Evolutionary conservation across 192 early-diverging fungal species (phyloP), one percentile per base, ranked within the genome.

Genomic region (Coemansia sp.): DNA sequence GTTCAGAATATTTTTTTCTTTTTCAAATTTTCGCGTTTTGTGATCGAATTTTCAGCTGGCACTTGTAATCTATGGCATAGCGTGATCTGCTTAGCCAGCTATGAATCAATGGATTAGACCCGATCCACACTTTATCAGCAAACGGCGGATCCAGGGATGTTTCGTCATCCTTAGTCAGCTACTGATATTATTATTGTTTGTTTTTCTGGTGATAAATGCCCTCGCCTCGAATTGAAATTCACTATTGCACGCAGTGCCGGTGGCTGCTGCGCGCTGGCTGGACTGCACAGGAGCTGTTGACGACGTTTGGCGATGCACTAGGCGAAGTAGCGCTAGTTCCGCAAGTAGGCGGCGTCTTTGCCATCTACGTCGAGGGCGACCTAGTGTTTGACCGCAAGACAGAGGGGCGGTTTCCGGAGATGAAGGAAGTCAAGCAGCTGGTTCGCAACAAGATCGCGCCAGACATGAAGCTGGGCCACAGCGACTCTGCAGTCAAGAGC

Each of bases 351-450:
- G 77, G 77, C 20, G 58, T 81, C 5, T 79, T 76, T 45, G 45
- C 72, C 6, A 55, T 73, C 12, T 68, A 73, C 34, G 66, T 69
- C 16, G 65, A 75, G 23, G 68, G 69, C 0, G 63, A 76, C 14
- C 57, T 69, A 3, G 47, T 91, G 25, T 91, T 85, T 76, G 86
- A 91, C 70, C 82, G 90, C 64, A 89, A 87, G 64, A 64, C 85
- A 14, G 81, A 86, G 58, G 85, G 82, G 13, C 62, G 86, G 38
- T 91, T 91, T 74, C 90, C 90, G 12, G 90, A 91, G 71, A 86
- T 90, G 77, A 91, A 91, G 69, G 88, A 89, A 59, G 74, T 88
- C 66, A 91, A 91, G 75, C 88, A 90, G 75, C 70, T 86, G 20
- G 83, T 90, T 1, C 78, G 90, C 55, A 82, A 88, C 57, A 70